Evolutionary conservation across 768 basidiomycete genomes (phyloP).

Genomic region (Neoboletus brunneissimus): DNA sequence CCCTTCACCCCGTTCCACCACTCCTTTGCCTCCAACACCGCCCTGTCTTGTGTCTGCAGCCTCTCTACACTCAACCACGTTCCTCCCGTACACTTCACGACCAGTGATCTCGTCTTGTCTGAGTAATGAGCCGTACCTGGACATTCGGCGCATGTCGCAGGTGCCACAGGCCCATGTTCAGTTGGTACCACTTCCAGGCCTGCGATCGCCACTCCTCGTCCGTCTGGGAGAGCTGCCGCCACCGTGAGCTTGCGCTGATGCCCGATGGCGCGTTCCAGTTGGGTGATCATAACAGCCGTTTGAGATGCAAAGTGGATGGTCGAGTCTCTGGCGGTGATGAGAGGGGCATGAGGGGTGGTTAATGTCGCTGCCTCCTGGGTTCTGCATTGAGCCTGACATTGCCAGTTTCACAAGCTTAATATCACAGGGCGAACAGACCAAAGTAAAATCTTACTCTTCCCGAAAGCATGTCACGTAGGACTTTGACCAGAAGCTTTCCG

Average conservation of each 20-base stretch:
- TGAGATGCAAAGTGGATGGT: constrained; percentile 19
- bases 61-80: constrained; percentile 51
- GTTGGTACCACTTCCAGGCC: constrained; percentile 15
- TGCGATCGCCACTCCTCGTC: constrained; percentile 23
- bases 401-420: not conserved
- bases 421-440: not conserved
- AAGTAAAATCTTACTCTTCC: constrained; percentile 44
- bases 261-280: constrained; percentile 28
- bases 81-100: constrained; percentile 54
- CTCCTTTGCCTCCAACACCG: constrained; percentile 52
- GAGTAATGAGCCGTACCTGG: constrained; percentile 48
- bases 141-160: constrained; percentile 7
- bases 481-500: constrained; percentile 67
- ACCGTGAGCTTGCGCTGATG: constrained; percentile 29
- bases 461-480: constrained; percentile 59
- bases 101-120: constrained; percentile 36
- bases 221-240: constrained; percentile 23
- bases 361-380: constrained; percentile 41
- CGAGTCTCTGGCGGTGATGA: constrained; percentile 17
- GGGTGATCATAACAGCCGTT: constrained; percentile 16
- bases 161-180: not conserved
- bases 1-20: constrained; percentile 77
- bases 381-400: constrained; percentile 43
- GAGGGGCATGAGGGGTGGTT: constrained; percentile 50
- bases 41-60: constrained; percentile 62